Base-by-base conservation (phyloP, 192 early-diverging fungal species). In the Tieghemiomyces parasiticus region DNA sequence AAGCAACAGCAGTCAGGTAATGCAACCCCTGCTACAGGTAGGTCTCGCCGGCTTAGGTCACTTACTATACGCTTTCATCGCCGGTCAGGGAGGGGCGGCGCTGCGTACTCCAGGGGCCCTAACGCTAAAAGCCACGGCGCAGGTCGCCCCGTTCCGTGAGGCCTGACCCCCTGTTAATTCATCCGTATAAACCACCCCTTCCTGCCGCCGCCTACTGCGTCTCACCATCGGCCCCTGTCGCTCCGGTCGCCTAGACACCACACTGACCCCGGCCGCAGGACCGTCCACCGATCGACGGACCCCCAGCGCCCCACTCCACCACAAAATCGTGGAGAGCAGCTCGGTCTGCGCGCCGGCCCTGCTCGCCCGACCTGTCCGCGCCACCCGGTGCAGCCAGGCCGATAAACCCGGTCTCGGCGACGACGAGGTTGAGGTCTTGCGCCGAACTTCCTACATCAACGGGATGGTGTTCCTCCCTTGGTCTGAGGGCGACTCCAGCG, bases 401-500 rank as follows among this genome's bases (percentile, higher is more conserved):
- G n/a, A n/a, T n/a, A n/a, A n/a, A 2, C 22, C 4, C 14, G 50
- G 26, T 1, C 50, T 52, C 4, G n/a, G 24, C 20, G 14, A 45
- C 2, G 69, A 65, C 8, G 89, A 91, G 65, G 61, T 79, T 0
- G 72, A 78, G 26, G 74, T 92, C 13, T 59, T 92, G 14, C 73
- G 72, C 48, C 56, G 60, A 10, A 86, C 87, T 28, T 91, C 88
- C 16, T 67, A 74, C 58, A 71, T 92, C 35, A 89, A 92, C 60
- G 75, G 75, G 6, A 76, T 76, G 63, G 67, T 76, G 19, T 91
- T 78, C 73, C 66, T 86, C 22, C 90, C 88, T 14, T 93, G 90
- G 89, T 56, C 74, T 29, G 74, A 78, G 26, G 56, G 65, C 45
- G 88, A 93, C 66, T 51, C 67, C 10, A 66, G 73, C 29, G 87